Evolutionary conservation across 148 eudicot species (phyloP), one percentile per base, ranked within the genome.

Genomic region (Diospyros lotus): DNA sequence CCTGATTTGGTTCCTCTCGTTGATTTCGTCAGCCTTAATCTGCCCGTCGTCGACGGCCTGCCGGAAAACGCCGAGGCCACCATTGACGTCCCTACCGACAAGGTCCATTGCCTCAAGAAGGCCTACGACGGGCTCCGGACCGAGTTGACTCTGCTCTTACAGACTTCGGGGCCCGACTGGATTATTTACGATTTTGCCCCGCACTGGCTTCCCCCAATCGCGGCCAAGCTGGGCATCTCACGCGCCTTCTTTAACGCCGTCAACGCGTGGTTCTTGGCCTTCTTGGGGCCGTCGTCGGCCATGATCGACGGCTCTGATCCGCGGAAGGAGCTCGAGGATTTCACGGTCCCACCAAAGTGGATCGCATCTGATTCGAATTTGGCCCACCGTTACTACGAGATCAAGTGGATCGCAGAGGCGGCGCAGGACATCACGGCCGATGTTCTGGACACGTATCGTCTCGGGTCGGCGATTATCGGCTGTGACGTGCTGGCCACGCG

Each of bases 11-110:
- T 76, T 12, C 10, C 66, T 7, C 58, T 28, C 40, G 51, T 84
- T 39, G 39, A 69, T 2, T 78, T 73, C 41, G 48, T 82, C 2
- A 52, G 52, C 8, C 46, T 84, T 39, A n/a, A 78, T 12, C 14
- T 81, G 42, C 85, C 84, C 39, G 18, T 1, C 6, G 42, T 76
- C 66, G 55, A 71, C 6, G 44, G 40, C 17, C 61, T 83, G 5
- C 84, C 84, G 1, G 69, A 78, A 62, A 67, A 75, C 0, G 71
- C 80, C 1, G 78, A 81, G 67, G 80, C 84, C 46, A 84, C 82
- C 56, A 67, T 58, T 53, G 87, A 81, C 68, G 39, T 84, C 39
- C 53, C 18, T 18, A 15, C 45, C 4, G 66, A 79, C 43, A 58
- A 82, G 0, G 41, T 84, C 14, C 73, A 44, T 18, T 74, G 76